Base-by-base conservation (phyloP, 371 early-diverging fungal species). In the Mortierella sp. region DNA sequence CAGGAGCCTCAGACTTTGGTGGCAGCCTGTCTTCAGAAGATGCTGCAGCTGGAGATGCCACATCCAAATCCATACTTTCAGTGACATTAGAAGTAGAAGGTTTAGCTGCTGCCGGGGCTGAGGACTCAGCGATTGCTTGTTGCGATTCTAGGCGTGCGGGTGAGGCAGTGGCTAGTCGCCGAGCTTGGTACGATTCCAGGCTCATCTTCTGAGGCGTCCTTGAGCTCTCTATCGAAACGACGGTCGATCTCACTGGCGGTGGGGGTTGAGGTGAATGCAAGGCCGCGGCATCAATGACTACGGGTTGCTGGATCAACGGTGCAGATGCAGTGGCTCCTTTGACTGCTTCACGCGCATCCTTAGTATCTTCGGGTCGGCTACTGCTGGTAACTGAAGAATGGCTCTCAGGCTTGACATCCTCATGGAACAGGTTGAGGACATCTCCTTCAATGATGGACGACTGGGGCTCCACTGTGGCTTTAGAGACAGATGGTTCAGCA, bases 121-220 rank as follows among this genome's bases (percentile, higher is more conserved):
- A 6, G 4, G 49, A 11, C 5, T 12, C 49, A 30, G 52, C 11
- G 19, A n/a, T 32, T 21, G 19, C 39, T 46, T 42, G 19, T 14
- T 17, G 17, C 9, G 28, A 47, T 31, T 72, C 60, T 28, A 56
- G 9, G 2, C 31, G 46, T 7, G 50, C 61, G 21, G 66, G 50
- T n/a, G 72, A 50, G 14, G 24, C 27, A 9, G 62, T 50, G 17
- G 58, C 61, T 17, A 39, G 54, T 23, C 44, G 71, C 47, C 37
- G 70, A 42, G 56, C 81, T 57, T 39, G 83, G 68, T 56, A 79
- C 59, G 60, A 62, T 28, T 66, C 67, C 3, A 72, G 50, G 15
- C 67, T 72, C n/a, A 67, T 7, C 51, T 63, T 62, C 68, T 71
- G 60, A 39, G 79, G 52, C 53, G 79, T 17, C 56, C 68, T 27